Evolutionary conservation across 2,329 filamentous ascomycete genomes (phyloP), one percentile per base, ranked within the genome.

Genomic region (Cytospora mali): DNA sequence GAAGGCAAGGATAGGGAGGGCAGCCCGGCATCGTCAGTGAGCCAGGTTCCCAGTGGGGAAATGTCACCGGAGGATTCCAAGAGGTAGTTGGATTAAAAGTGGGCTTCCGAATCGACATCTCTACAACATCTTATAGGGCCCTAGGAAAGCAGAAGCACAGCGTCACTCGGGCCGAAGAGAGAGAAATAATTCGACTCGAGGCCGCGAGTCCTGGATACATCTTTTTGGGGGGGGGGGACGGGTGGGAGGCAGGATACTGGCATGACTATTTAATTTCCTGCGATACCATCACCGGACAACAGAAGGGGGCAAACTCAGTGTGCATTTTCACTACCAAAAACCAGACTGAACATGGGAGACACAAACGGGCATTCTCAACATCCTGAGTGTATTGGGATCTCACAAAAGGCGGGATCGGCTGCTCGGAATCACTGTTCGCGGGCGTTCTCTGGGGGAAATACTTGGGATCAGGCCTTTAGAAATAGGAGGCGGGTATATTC

Each of bases 1-100:
- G 74, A 71, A 23, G 73, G 71, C 56, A 68, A 66, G 31, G 50
- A 57, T 58, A 56, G 62, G 33, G 63, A 65, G 18, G 63, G 63
- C 18, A 65, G 63, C 25, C 63, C 63, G 5, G 31, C 53, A 6
- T 65, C 63, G 28, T 51, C 61, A 10, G 61, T 58, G 18, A 63
- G 60, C 6, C 63, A 68, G n/a, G 55, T 53, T 54, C 61, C 68
- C n/a, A 63, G 61, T 28, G 56, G 62, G 2, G 55, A 54, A 4
- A 66, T 69, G 29, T 65, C 63, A 13, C 63, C 63, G 25, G 64
- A 62, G 46, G 68, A 69, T 55, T 50, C 48, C 0, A 58, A 55
- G 62, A 62, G 61, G 39, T 57, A 64, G 46, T 33, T 50, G n/a
- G 42, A 5, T 33, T 54, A n/a, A 31, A 49, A 16, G 5, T 28